Base-by-base conservation (phyloP, 768 basidiomycete species). In the Mycena vitilis region DNA sequence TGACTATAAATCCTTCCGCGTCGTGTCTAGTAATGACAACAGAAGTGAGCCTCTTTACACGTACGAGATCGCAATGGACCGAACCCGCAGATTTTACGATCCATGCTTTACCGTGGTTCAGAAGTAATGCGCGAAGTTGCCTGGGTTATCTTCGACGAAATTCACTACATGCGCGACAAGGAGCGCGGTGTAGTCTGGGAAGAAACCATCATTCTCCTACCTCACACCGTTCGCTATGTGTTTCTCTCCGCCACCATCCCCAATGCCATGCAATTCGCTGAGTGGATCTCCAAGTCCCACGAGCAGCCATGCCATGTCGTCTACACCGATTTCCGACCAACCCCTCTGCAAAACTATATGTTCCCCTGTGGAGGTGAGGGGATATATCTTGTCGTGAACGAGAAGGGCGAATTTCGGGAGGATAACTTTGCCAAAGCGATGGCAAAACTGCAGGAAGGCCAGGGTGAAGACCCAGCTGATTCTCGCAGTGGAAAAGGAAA, bases 81-180 rank as follows among this genome's bases (percentile, higher is more conserved):
- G 16, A 54, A 57, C 36, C 15, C 23, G 36, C 70, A 99, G 96
- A 99, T 99, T 90, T 79, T 99, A 59, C 91, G 98, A 22, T 98
- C 96, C 6, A 99, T 99, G 97, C 83, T 99, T 34, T 99, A 99
- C 77, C 91, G 98, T 61, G 98, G 98, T 45, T 98, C 96, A 5
- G 98, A 99, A 82, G 92, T 99, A 72, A 96, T 99, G 93, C 94
- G 98, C 64, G 98, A 99, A 83, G 97, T 99, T n/a, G 96, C 96
- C 1, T 99, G 98, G 98, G 97, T 99, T 64, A 89, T 99, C 71
- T 99, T 99, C 78, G 98, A 99, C 77, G 98, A 99, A 81, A 98
- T 99, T 69, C 98, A 99, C 77, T 99, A 99, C 81, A 99, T 99
- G 98, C 92, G 98, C 68, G 98, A 99, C 84, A 95, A 95, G 75